Conservation (phyloP, 2,329 filamentous ascomycete species). For the Ciborinia camelliae region DNA sequence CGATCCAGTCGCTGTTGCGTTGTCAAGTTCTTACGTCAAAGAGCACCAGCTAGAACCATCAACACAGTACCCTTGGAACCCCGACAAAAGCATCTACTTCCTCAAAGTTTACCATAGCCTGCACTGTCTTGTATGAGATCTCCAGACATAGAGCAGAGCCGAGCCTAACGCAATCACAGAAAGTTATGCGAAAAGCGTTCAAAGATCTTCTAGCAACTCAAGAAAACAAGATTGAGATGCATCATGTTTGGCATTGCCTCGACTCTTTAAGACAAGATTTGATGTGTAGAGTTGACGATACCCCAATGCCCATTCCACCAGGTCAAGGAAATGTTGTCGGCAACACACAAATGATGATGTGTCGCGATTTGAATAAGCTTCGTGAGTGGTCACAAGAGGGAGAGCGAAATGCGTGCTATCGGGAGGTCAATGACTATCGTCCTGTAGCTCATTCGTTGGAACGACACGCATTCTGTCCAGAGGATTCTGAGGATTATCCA, state of each 20-base stretch:
- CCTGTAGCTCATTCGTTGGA: neutral
- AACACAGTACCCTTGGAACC: neutral
- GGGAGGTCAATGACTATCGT: neutral
- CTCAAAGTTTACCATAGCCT: neutral
- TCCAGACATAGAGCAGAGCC: neutral
- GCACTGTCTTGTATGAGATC: neutral
- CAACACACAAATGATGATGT: neutral
- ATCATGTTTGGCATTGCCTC: neutral
- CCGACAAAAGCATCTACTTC: neutral
- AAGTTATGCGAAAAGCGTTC: neutral
- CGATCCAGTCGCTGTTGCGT: neutral
- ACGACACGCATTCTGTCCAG: neutral
- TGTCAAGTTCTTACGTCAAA: neutral
- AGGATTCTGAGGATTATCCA: neutral
- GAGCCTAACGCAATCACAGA: neutral
- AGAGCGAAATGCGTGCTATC: neutral
- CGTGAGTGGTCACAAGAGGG: neutral
- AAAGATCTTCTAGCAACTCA: neutral
- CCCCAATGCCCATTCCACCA: neutral
- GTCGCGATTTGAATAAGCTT: neutral
- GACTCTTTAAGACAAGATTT: neutral
- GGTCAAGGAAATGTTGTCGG: neutral
- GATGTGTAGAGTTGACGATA: slow-evolving; percentile 5
- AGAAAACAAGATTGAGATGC: neutral
- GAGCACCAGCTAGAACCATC: neutral